phyloP scores from a whole-genome alignment of 371 early-diverging fungal genomes.

The Chytridiales sp. region DNA sequence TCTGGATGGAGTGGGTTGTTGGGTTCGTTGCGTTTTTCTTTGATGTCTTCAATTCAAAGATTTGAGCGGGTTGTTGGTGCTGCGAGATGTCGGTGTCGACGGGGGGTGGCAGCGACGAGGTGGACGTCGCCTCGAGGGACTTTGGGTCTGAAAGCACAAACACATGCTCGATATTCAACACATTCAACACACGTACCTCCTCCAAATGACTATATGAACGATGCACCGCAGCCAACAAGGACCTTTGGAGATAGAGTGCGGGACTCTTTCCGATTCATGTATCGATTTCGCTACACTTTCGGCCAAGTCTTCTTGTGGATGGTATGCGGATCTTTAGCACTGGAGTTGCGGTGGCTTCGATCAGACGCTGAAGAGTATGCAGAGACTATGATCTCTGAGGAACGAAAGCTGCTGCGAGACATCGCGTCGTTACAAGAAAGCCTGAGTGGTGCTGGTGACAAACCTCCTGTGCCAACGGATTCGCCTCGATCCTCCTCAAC shows the following conservation, averaged over 20 bases:
- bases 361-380: constrained; percentile 30
- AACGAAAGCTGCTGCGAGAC: constrained; percentile 21
- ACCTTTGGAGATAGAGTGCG: constrained; percentile 2
- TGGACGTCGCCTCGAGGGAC: too few species aligned
- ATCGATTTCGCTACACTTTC: constrained; percentile 8
- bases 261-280: constrained; percentile 9
- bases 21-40: not conserved
- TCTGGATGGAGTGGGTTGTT: not conserved
- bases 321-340: constrained; percentile 24
- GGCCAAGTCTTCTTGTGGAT: constrained; percentile 24
- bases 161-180: too few species aligned
- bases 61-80: not conserved
- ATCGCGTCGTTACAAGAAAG: too few species aligned
- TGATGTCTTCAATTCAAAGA: not conserved
- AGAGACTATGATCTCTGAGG: constrained; percentile 19
- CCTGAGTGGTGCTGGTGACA: too few species aligned
- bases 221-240: not conserved
- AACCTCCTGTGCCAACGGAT: too few species aligned
- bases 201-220: constrained; percentile 14
- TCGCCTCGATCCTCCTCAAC: too few species aligned
- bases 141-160: too few species aligned
- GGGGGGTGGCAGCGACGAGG: constrained; percentile 1
- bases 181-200: too few species aligned
- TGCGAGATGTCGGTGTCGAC: not conserved
- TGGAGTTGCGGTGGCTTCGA: constrained; percentile 25